phyloP scores from a whole-genome alignment of 1,284 basidiomycete species.

The Moesziomyces globuligerus region DNA sequence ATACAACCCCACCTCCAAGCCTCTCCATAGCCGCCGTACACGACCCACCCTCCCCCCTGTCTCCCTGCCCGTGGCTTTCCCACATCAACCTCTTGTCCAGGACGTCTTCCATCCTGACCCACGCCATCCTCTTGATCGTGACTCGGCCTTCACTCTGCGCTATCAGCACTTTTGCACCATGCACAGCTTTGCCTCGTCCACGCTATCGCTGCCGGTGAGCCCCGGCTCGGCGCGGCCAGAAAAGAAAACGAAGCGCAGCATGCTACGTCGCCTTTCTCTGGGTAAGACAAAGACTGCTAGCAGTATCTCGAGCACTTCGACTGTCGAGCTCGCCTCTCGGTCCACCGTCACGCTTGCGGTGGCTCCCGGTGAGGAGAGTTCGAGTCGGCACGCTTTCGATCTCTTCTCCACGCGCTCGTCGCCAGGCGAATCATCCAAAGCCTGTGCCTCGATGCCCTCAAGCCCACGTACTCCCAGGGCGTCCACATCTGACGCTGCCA shows the following conservation, averaged over 20 bases:
- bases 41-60: not conserved
- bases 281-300: conserved; percentile 7
- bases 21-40: not conserved
- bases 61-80: not conserved
- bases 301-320: conserved; percentile 1
- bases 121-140: too few species aligned
- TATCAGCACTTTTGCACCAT: conserved; percentile 6
- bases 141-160: too few species aligned
- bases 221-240: not conserved
- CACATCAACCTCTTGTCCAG: too few species aligned
- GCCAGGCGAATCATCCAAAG: conserved; percentile 3
- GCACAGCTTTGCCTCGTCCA: conserved; percentile 20
- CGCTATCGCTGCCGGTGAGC: conserved; percentile 6
- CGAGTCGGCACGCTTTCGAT: conserved; percentile 18
- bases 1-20: not conserved
- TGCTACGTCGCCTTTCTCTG: conserved; percentile 22
- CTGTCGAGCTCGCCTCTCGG: conserved; percentile 5
- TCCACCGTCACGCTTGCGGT: conserved; percentile 13
- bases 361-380: conserved; percentile 1
- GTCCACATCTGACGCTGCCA: not conserved
- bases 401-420: conserved; percentile 7
- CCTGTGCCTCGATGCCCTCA: conserved; percentile 1
- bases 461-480: conserved; percentile 6
- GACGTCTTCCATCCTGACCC: too few species aligned
- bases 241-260: conserved; percentile 13